phyloP scores from a whole-genome alignment of 306 rosid genomes.

The Neltuma alba region DNA sequence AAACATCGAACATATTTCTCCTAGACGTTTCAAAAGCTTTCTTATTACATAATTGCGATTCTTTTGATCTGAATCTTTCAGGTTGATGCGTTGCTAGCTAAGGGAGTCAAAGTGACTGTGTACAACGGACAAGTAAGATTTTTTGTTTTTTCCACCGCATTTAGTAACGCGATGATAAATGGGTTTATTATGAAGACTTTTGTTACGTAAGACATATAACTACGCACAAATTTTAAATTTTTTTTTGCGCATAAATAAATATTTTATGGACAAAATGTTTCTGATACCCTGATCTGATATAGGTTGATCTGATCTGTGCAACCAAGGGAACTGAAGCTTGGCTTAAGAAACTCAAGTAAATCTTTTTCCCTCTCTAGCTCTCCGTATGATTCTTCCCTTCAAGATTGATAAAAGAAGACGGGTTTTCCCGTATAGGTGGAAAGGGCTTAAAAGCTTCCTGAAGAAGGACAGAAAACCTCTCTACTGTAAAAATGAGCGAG shows the following conservation, averaged over 20 bases:
- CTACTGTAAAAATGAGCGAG: conserved; percentile 49
- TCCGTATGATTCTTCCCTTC: background rate
- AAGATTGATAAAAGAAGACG: conserved; percentile 5
- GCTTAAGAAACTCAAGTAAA: conserved; percentile 79
- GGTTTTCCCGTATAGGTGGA: conserved; percentile 78
- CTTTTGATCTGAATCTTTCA: conserved; percentile 27
- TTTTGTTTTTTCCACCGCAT: background rate
- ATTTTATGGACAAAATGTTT: background rate
- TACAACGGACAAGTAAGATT: conserved; percentile 82
- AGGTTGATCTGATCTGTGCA: conserved; percentile 90
- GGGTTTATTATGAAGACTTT: background rate
- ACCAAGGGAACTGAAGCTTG: conserved; percentile 92
- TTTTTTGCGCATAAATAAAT: background rate
- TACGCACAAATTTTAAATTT: background rate
- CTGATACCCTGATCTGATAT: conserved; percentile 18
- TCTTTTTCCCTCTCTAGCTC: background rate
- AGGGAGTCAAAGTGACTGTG: conserved; percentile 82
- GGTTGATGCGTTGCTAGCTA: conserved; percentile 84
- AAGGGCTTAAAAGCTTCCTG: conserved; percentile 65
- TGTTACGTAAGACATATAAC: background rate
- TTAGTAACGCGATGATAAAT: background rate
- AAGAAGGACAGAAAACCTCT: conserved; percentile 58
- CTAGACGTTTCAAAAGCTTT: background rate
- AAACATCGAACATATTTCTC: background rate
- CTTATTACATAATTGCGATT: background rate